Conservation (phyloP, 345 rosid species). For the Conringia planisiliqua region DNA sequence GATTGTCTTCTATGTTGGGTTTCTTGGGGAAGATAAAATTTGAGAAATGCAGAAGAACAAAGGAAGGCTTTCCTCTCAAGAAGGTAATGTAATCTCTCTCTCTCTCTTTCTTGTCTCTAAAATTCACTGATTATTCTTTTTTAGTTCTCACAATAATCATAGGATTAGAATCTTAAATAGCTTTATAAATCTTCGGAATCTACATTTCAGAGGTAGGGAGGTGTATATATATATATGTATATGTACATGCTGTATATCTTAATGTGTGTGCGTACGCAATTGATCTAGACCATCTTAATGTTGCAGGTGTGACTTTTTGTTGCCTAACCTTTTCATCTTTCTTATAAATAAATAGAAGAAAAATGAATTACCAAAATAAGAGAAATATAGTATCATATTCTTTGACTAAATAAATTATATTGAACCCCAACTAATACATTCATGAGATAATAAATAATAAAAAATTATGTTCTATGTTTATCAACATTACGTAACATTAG, state of each 20-base stretch:
- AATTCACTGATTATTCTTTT: slow-evolving; percentile 20
- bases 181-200: slow-evolving; percentile 5
- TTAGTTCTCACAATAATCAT: slow-evolving; percentile 14
- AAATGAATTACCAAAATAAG: neutral
- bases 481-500: neutral
- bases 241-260: neutral
- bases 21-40: slow-evolving; percentile 18
- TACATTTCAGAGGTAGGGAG: neutral
- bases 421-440: neutral
- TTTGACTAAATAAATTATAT: neutral
- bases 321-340: slow-evolving; percentile 34
- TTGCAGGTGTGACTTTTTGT: slow-evolving; percentile 38
- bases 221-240: neutral
- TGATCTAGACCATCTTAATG: slow-evolving; percentile 33
- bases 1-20: slow-evolving; percentile 27
- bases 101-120: slow-evolving; percentile 4
- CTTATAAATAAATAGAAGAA: neutral
- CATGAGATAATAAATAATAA: neutral
- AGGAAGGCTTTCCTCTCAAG: slow-evolving; percentile 26
- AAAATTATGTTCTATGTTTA: neutral
- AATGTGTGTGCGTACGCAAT: slow-evolving; percentile 20
- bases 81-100: slow-evolving; percentile 28
- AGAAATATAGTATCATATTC: neutral
- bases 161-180: slow-evolving; percentile 28
- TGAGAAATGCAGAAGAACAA: slow-evolving; percentile 34